These are phyloP conservation scores for Camptophora hylomeconis DNA, from an alignment of 2,329 filamentous ascomycete species.

Conservation along the genomic window DNA sequence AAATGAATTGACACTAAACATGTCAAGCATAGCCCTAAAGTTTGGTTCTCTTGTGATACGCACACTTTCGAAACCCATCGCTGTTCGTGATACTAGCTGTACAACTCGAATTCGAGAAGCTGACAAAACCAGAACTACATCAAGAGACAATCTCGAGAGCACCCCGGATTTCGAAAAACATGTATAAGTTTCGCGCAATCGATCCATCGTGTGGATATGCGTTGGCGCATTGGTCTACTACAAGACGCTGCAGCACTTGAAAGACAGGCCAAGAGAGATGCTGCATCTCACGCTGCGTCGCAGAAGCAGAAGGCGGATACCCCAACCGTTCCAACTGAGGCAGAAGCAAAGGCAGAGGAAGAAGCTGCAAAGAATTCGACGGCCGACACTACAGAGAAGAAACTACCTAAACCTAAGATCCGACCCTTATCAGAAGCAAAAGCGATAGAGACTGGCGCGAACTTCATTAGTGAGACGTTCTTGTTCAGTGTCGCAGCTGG, in stretches of 20 bases:
- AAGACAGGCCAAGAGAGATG: constrained; percentile 32
- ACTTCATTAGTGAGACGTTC: constrained; percentile 56
- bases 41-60: constrained; percentile 51
- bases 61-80: constrained; percentile 55
- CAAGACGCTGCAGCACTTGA: constrained; percentile 45
- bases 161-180: constrained; percentile 49
- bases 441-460: constrained; percentile 56
- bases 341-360: constrained; percentile 42
- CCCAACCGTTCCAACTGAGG: constrained; percentile 51
- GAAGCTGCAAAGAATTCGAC: constrained; percentile 31
- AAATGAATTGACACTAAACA: too few relatives aligned
- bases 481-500: constrained; percentile 51
- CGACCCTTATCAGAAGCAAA: constrained; percentile 53
- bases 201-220: constrained; percentile 55
- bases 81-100: constrained; percentile 36
- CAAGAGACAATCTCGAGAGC: constrained; percentile 54
- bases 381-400: constrained; percentile 29
- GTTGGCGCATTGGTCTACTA: constrained; percentile 50
- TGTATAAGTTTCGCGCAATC: constrained; percentile 51
- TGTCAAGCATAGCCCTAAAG: constrained; percentile 47
- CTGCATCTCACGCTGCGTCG: constrained; percentile 40
- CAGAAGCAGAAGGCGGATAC: constrained; percentile 38
- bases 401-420: constrained; percentile 41
- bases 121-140: constrained; percentile 44
- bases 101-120: constrained; percentile 1